A percentile compares a stretch with the other conserved stretches of the same genome.
Evolutionary conservation across 345 rosid species (phyloP).

Genomic region (Lenwebbia sp.): DNA sequence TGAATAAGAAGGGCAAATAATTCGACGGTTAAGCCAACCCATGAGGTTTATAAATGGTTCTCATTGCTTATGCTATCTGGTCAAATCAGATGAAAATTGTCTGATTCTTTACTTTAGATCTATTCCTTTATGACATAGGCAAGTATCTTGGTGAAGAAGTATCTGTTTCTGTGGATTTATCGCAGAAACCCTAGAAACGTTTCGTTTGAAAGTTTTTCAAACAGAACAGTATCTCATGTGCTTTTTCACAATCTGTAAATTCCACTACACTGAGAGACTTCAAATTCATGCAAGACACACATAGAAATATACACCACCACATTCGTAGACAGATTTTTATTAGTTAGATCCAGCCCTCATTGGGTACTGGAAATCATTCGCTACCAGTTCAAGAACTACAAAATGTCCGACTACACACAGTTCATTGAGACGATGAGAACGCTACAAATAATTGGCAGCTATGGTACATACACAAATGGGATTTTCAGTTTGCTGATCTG

Average conservation of each 20-base stretch:
- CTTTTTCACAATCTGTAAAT: neutral
- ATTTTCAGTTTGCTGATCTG: neutral
- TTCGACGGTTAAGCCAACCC: neutral
- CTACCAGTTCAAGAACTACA: neutral
- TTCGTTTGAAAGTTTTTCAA: neutral
- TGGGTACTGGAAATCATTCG: neutral
- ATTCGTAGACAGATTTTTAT: neutral
- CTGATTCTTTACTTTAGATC: neutral
- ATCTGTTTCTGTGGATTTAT: neutral
- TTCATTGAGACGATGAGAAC: neutral
- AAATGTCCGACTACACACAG: constrained; percentile 1
- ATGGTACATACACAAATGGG: neutral
- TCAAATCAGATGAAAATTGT: neutral
- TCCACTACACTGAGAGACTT: neutral
- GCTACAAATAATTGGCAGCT: constrained; percentile 1
- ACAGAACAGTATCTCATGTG: neutral
- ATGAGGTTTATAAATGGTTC: neutral
- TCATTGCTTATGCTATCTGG: neutral
- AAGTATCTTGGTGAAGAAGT: neutral
- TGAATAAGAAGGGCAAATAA: no score
- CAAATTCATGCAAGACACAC: neutral
- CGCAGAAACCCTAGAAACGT: neutral
- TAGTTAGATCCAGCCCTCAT: neutral
- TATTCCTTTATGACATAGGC: neutral
- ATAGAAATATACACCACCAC: neutral